Evolutionary conservation across 768 basidiomycete genomes (phyloP), one percentile per base, ranked within the genome.

Genomic region (Boletus rubroflammeus): DNA sequence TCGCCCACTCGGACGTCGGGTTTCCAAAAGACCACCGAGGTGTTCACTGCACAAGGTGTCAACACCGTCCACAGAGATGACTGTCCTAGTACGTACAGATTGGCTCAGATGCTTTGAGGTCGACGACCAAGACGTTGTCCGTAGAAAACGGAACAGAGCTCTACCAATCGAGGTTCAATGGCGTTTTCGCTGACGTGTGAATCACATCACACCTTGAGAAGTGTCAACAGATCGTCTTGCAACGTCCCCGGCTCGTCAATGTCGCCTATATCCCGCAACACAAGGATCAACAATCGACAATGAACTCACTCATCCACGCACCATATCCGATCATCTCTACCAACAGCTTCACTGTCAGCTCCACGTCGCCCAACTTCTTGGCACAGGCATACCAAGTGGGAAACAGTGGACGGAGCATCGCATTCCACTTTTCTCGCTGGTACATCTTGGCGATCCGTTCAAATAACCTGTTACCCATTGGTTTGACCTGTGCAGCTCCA

Each of bases 371-470:
- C 1, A 91, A 76, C 61, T 81, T 81, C 67, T 86, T 85, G 1
- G 90, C 89, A 67, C 90, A 95, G 3, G 83, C 77, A 71, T 90
- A 90, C 90, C 91, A 93, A 34, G 84, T 83, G 35, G 77, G 74
- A 41, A 95, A 76, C 11, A 97, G 80, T 8, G 90, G 83, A 45
- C 78, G 78, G 15, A 96, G 77, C 73, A 97, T 80, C 0, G 79
- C 66, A 9, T 76, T 74, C 94, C 94, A 98, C 47, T 80, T 76
- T 68, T 98, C 94, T 47, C 82, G 76, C n/a, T 88, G 82, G 65
- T 97, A 98, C 0, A 86, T 88, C 67, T 84, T 88, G 1, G 89
- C 86, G 55, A 98, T 96, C 14, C 94, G 84, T 65, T 96, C 95
- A 68, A 93, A 93, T 73, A 96, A 98, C 44, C 91, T 95, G 15